These are phyloP conservation scores for Trichoderma asperellum DNA, from an alignment of 2,329 filamentous ascomycete species.

Conservation along the genomic window DNA sequence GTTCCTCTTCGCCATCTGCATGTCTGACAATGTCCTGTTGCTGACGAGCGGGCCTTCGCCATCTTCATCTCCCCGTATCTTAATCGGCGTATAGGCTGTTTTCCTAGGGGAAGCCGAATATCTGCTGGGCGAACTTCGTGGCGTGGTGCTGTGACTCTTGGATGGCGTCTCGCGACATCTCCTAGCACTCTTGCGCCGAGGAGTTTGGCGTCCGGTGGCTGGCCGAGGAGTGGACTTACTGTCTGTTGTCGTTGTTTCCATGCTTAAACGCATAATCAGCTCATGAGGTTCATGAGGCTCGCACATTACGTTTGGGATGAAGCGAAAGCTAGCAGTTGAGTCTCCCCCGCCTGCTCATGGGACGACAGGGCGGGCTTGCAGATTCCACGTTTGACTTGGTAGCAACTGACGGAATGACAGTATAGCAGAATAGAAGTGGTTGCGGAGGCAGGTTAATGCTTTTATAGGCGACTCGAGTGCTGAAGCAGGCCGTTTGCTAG, in stretches of 20 bases:
- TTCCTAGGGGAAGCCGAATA: not conserved
- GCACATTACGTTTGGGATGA: not conserved
- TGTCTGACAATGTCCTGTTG: slow-evolving; percentile 38
- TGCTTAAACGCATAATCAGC: not conserved
- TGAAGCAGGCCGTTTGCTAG: not conserved
- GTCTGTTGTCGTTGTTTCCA: not conserved
- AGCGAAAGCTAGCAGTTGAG: not conserved
- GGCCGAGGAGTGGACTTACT: not conserved
- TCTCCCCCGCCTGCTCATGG: not conserved
- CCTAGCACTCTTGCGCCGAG: not conserved
- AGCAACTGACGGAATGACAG: not conserved
- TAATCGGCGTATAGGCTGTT: not conserved
- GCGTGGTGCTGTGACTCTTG: not conserved
- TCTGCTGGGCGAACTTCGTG: not conserved
- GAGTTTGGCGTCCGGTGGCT: not conserved
- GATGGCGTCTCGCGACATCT: not conserved
- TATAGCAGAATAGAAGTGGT: not conserved
- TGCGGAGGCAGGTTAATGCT: not conserved
- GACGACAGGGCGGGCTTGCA: not conserved
- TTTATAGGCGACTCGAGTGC: not conserved
- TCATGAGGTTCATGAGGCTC: not conserved
- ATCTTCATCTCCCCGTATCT: not conserved
- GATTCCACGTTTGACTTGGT: not conserved
- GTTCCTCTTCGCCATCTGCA: slow-evolving; percentile 49
- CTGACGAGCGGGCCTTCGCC: not conserved